Percentiles rank a stretch among this genome's conserved stretches.
Conservation (phyloP, 441 rosid genomes). For the Kokia cookei region DNA sequence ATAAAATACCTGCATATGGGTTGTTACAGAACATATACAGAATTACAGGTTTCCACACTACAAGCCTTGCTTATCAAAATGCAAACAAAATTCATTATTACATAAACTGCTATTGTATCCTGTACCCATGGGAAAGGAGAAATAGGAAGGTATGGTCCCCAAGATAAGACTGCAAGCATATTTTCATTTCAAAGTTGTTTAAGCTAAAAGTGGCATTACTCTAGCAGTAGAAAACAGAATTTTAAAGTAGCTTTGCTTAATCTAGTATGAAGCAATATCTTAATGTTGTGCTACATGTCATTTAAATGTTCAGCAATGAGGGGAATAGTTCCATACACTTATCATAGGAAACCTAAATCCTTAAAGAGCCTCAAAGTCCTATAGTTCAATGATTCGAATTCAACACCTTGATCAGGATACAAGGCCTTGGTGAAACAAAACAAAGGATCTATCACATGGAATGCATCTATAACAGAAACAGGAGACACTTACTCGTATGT, state of each 20-base stretch:
- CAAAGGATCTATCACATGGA: neutral
- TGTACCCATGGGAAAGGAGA: neutral
- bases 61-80: neutral
- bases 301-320: neutral
- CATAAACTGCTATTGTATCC: slow-evolving; percentile 1
- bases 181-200: neutral
- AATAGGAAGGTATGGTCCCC: neutral
- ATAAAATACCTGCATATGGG: slow-evolving; percentile 80
- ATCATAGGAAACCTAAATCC: neutral
- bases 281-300: neutral
- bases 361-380: neutral
- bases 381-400: neutral
- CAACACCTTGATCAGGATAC: neutral
- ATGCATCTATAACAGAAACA: neutral
- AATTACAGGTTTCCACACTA: slow-evolving; percentile 1
- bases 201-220: neutral
- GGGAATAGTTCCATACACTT: neutral
- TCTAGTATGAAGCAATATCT: neutral
- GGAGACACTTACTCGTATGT: slow-evolving; percentile 84
- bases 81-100: neutral
- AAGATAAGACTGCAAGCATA: neutral
- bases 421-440: neutral
- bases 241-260: neutral
- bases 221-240: neutral
- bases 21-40: neutral